phyloP scores from a whole-genome alignment of 768 basidiomycete species.

The Gymnopilus dilepis region DNA sequence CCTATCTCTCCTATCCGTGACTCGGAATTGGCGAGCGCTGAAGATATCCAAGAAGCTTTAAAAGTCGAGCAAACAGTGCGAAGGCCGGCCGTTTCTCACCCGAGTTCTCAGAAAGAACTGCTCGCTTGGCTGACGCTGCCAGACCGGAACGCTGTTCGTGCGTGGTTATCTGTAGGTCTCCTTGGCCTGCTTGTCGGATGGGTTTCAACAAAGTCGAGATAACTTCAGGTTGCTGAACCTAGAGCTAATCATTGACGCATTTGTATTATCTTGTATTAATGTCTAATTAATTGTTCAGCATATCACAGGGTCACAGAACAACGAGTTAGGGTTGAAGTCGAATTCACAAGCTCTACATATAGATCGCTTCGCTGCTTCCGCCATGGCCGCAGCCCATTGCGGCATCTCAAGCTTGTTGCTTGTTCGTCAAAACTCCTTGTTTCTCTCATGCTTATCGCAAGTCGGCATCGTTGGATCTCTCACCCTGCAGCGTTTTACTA shows the following conservation, averaged over 20 bases:
- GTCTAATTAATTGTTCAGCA: not conserved
- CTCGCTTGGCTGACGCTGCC: conserved; percentile 1
- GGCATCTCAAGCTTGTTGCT: too few species aligned
- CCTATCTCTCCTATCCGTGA: not conserved
- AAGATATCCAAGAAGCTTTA: conserved; percentile 1
- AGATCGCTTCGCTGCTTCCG: too few species aligned
- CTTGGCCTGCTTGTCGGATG: conserved; percentile 24
- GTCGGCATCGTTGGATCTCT: too few species aligned
- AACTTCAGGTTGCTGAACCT: not conserved
- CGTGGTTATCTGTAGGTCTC: conserved; percentile 36
- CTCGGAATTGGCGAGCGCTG: not conserved
- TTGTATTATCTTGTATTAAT: conserved; percentile 5
- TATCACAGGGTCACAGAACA: not conserved
- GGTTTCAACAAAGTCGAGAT: not conserved
- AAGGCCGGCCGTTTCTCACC: not conserved
- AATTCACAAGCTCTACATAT: not conserved
- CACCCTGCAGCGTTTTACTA: too few species aligned
- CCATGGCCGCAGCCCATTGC: too few species aligned
- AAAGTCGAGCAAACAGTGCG: not conserved
- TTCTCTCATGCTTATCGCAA: too few species aligned
- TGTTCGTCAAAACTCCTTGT: too few species aligned
- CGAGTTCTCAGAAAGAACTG: not conserved
- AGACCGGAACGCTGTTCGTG: conserved; percentile 26
- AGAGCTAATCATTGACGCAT: not conserved
- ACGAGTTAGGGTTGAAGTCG: not conserved